Percentiles rank a stretch among this genome's conserved stretches.
These are phyloP conservation scores for Cydonia oblonga DNA, from an alignment of 331 rosid genomes.

Conservation along the genomic window DNA sequence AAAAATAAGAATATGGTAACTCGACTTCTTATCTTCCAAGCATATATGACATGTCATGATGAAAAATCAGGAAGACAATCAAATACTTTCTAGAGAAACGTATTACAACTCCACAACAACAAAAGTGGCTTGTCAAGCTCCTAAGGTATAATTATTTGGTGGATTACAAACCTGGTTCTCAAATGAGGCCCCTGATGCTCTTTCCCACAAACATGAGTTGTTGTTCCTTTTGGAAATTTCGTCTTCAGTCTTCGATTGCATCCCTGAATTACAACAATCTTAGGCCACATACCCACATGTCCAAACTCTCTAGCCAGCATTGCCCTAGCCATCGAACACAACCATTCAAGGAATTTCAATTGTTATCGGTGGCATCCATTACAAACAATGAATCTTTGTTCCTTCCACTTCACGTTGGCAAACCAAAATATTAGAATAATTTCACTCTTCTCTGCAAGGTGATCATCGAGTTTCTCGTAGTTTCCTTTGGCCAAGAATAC, in stretches of 20 bases:
- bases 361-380: too few relatives aligned
- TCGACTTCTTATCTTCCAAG: too few relatives aligned
- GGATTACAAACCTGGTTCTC: not conserved
- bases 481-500: not conserved
- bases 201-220: not conserved
- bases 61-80: not conserved
- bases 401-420: not conserved
- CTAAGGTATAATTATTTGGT: not conserved
- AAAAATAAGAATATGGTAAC: too few relatives aligned
- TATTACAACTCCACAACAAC: not conserved
- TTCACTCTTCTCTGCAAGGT: not conserved
- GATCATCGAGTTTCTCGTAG: not conserved
- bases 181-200: not conserved
- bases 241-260: too few relatives aligned
- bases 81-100: not conserved
- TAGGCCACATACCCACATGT: too few relatives aligned
- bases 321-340: not conserved
- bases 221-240: not conserved
- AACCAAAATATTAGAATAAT: not conserved
- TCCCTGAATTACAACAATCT: too few relatives aligned
- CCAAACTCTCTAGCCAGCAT: too few relatives aligned
- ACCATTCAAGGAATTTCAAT: not conserved
- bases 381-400: not conserved
- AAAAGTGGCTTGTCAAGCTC: not conserved
- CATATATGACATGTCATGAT: too few relatives aligned